A percentile compares a stretch with the other conserved stretches of the same genome.
Evolutionary conservation across 805 yeast species (phyloP).

Genomic region (Pichia nakasei): DNA sequence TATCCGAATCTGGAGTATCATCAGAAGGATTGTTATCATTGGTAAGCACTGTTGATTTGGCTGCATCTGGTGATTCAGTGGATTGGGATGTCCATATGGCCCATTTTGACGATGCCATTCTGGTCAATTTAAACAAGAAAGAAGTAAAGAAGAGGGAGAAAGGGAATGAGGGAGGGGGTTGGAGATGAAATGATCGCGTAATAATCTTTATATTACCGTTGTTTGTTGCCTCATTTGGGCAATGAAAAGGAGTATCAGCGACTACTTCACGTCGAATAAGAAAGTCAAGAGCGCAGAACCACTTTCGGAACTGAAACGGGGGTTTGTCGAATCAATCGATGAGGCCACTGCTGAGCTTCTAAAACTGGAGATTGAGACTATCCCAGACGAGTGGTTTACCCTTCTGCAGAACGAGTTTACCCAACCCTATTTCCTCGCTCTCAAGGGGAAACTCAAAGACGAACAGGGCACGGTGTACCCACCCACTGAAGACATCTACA

Average conservation of each 20-base stretch:
- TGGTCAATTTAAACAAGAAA: no score
- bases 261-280: not conserved
- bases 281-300: not conserved
- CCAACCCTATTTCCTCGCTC: constrained; percentile 71
- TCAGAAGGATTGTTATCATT: no score
- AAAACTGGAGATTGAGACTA: constrained; percentile 54
- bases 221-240: not conserved
- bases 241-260: not conserved
- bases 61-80: not conserved
- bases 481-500: constrained; percentile 64
- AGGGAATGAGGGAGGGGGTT: no score
- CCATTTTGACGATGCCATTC: not conserved
- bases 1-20: not conserved
- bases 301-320: constrained; percentile 23
- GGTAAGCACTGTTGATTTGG: no score
- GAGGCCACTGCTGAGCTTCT: constrained; percentile 44
- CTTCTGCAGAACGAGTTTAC: constrained; percentile 61
- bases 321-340: constrained; percentile 43
- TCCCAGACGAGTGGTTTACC: constrained; percentile 75
- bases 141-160: no score
- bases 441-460: constrained; percentile 53
- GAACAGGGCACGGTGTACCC: constrained; percentile 64
- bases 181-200: no score
- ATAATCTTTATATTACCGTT: no score
- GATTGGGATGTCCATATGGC: not conserved